These are phyloP conservation scores for Pseudopyrenochaeta lycopersici DNA, from an alignment of 2,329 filamentous ascomycete species.

Conservation along the genomic window DNA sequence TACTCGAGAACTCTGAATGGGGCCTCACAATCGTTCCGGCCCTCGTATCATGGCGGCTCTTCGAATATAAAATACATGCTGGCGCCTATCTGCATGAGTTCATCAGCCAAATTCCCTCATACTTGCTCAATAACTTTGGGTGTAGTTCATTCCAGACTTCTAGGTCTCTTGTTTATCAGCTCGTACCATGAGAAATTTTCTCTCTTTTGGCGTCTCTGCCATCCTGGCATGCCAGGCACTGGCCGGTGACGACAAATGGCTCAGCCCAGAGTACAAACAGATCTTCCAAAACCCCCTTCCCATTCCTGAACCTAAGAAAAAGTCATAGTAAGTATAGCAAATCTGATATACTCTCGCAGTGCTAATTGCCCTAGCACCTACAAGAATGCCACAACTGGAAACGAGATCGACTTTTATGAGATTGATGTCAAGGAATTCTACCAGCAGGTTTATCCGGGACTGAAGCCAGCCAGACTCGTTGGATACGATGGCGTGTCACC, in stretches of 20 bases:
- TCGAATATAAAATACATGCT: slow-evolving; percentile 14
- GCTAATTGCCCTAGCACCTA: slow-evolving; percentile 12
- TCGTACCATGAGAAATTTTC: slow-evolving; percentile 22
- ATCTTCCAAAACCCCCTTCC: slow-evolving; percentile 53
- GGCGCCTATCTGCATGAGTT: slow-evolving; percentile 2
- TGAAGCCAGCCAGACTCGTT: slow-evolving; percentile 53
- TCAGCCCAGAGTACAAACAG: slow-evolving; percentile 46
- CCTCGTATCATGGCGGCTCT: neutral
- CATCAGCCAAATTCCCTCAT: slow-evolving; percentile 12
- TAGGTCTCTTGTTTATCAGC: neutral
- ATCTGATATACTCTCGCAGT: neutral
- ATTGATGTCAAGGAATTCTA: slow-evolving; percentile 55
- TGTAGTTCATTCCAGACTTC: neutral
- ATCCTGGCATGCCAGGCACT: slow-evolving; percentile 21
- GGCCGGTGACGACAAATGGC: slow-evolving; percentile 32
- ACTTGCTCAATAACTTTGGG: slow-evolving; percentile 6
- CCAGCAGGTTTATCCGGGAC: slow-evolving; percentile 55
- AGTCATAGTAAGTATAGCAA: slow-evolving; percentile 32
- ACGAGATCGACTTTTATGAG: slow-evolving; percentile 58
- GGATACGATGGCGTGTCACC: slow-evolving; percentile 67
- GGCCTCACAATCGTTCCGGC: neutral
- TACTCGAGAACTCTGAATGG: slow-evolving; percentile 1
- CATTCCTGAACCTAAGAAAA: slow-evolving; percentile 55
- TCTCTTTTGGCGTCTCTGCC: slow-evolving; percentile 19
- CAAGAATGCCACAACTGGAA: slow-evolving; percentile 46